These are phyloP conservation scores for Lepiota venenata DNA, from an alignment of 768 basidiomycete species.

Conservation along the genomic window DNA sequence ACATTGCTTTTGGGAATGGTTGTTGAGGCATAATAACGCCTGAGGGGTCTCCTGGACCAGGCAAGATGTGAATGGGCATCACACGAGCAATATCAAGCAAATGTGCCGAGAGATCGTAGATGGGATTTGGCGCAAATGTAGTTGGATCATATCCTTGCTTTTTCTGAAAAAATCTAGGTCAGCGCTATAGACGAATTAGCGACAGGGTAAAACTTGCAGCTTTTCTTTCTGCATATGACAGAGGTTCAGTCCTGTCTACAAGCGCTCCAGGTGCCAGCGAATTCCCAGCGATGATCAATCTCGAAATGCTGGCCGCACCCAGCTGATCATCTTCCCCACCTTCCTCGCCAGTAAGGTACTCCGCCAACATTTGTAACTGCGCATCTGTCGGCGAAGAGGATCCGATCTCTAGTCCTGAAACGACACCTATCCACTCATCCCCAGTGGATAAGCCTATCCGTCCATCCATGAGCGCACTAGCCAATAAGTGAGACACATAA, in stretches of 20 bases:
- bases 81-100: slow-evolving; percentile 73
- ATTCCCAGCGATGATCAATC: slow-evolving; percentile 89
- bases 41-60: slow-evolving; percentile 86
- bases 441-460: slow-evolving; percentile 13
- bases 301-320: slow-evolving; percentile 68
- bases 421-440: slow-evolving; percentile 80
- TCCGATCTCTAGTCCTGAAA: slow-evolving; percentile 86
- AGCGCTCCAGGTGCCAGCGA: slow-evolving; percentile 58
- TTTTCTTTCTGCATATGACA: slow-evolving; percentile 46
- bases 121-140: slow-evolving; percentile 75
- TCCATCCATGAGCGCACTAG: background rate
- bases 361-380: slow-evolving; percentile 81
- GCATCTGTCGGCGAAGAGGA: slow-evolving; percentile 58
- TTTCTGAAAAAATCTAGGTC: slow-evolving; percentile 38
- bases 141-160: slow-evolving; percentile 62
- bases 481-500: slow-evolving; percentile 8
- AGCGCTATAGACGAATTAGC: background rate
- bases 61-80: slow-evolving; percentile 85
- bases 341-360: slow-evolving; percentile 83
- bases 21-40: slow-evolving; percentile 93
- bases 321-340: slow-evolving; percentile 67
- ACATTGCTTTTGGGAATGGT: slow-evolving; percentile 88
- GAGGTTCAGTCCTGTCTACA: slow-evolving; percentile 27
- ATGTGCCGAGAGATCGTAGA: slow-evolving; percentile 60
- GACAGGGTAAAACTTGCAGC: slow-evolving; percentile 37